phyloP scores from a whole-genome alignment of 305 asterid genomes.

The Fraxinus platypoda region DNA sequence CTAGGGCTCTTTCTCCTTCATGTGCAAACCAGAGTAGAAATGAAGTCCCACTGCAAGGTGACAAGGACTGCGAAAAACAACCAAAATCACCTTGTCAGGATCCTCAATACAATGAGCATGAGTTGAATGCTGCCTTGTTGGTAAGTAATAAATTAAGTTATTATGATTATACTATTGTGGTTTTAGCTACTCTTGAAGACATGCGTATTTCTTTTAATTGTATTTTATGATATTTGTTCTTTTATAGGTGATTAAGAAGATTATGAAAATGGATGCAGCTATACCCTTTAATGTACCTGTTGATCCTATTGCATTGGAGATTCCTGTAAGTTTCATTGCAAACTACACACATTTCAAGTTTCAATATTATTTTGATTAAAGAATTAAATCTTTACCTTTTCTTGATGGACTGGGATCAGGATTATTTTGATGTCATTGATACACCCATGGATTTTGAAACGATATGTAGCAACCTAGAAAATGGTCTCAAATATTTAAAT shows the following conservation, averaged over 20 bases:
- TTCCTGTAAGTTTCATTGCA: conserved; percentile 39
- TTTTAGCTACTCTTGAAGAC: conserved; percentile 1
- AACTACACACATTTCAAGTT: background rate
- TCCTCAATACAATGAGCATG: conserved; percentile 37
- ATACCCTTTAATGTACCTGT: conserved; percentile 75
- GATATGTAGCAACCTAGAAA: conserved; percentile 51
- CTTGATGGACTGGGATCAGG: conserved; percentile 33
- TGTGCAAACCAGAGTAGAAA: conserved; percentile 38
- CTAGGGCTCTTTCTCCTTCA: conserved; percentile 42
- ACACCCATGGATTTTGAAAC: conserved; percentile 71
- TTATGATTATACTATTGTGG: background rate
- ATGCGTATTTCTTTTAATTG: background rate
- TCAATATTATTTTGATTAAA: background rate
- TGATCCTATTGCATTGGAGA: conserved; percentile 72
- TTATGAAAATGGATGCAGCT: conserved; percentile 76
- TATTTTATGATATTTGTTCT: conserved; percentile 1
- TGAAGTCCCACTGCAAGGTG: conserved; percentile 29
- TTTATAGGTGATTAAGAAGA: conserved; percentile 47
- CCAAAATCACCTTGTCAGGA: conserved; percentile 28
- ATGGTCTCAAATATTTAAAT: conserved; percentile 48
- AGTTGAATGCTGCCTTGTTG: conserved; percentile 46
- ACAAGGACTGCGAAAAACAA: conserved; percentile 36
- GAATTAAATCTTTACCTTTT: background rate
- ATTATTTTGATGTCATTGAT: conserved; percentile 56
- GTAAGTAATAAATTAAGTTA: conserved; percentile 27